Conservation (phyloP, 805 yeast species). For the Candida corydali region DNA sequence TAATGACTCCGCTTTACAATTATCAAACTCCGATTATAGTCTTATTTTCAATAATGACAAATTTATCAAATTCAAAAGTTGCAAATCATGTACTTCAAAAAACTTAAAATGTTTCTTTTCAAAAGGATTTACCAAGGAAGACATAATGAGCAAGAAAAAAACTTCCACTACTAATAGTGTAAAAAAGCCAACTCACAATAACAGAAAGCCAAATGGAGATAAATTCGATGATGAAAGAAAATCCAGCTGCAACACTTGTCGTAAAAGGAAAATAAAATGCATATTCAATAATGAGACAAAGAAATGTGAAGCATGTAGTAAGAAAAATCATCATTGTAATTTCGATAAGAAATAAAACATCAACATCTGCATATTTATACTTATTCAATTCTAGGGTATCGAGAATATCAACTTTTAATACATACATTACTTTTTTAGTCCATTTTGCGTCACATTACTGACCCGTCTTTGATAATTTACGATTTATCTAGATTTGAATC, state of each 20-base stretch:
- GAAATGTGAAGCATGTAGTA: constrained; percentile 39
- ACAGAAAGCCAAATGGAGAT: background rate
- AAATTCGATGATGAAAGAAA: constrained; percentile 18
- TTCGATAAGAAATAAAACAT: constrained; percentile 18
- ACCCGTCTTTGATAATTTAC: too few species aligned
- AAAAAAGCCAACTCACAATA: background rate
- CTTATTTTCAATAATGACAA: constrained; percentile 16
- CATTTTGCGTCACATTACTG: too few species aligned
- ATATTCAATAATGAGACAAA: constrained; percentile 24
- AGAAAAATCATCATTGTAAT: constrained; percentile 32
- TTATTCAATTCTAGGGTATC: too few species aligned
- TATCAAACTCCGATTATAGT: background rate
- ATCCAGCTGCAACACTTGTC: constrained; percentile 36
- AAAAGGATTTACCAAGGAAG: constrained; percentile 64
- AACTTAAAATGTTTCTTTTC: constrained; percentile 50
- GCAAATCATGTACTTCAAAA: constrained; percentile 51
- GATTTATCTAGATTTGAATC: too few species aligned
- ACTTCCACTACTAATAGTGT: background rate
- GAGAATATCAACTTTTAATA: too few species aligned
- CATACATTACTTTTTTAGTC: too few species aligned
- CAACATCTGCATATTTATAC: too few species aligned
- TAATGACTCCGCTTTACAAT: background rate
- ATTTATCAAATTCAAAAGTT: constrained; percentile 48
- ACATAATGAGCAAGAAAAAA: constrained; percentile 39
- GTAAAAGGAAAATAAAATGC: constrained; percentile 43